Conservation (phyloP, 108 stramenopile species). For the Fistulifera pelliculosa region DNA sequence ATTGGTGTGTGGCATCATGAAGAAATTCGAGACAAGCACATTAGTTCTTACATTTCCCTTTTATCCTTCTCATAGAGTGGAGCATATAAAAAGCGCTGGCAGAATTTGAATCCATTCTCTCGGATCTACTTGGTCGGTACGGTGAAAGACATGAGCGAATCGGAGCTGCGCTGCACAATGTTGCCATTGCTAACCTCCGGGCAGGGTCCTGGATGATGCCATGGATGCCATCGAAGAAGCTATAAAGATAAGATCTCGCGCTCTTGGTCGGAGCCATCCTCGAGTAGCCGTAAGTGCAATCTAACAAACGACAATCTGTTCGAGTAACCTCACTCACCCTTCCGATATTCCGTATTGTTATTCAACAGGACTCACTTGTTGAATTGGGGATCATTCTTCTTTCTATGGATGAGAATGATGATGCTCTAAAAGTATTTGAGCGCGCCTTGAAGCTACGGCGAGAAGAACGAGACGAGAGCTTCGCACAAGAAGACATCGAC, state of each 20-base stretch:
- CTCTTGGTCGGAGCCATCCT: conserved; percentile 31
- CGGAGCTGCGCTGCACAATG: conserved; percentile 56
- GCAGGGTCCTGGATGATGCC: conserved; percentile 46
- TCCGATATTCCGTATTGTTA: conserved; percentile 1
- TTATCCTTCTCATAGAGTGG: conserved; percentile 22
- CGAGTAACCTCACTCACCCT: conserved; percentile 1
- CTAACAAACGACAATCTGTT: background rate
- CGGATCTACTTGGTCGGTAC: conserved; percentile 25
- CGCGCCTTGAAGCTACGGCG: conserved; percentile 38
- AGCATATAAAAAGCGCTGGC: conserved; percentile 35
- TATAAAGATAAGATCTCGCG: conserved; percentile 37
- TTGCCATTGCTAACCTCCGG: conserved; percentile 50
- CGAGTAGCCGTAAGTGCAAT: conserved; percentile 39
- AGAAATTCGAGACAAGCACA: background rate
- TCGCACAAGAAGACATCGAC: conserved; percentile 8
- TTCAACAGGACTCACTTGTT: conserved; percentile 42
- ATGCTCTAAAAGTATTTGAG: conserved; percentile 34
- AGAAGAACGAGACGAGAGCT: conserved; percentile 25
- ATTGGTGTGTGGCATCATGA: background rate
- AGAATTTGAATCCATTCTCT: conserved; percentile 46
- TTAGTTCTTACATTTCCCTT: background rate
- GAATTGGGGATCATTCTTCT: conserved; percentile 57
- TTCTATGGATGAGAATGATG: conserved; percentile 45
- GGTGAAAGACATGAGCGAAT: conserved; percentile 47
- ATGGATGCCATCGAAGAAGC: conserved; percentile 60